Evolutionary conservation across 495 filamentous ascomycete species (phyloP).

Genomic region (Neurospora intermedia): DNA sequence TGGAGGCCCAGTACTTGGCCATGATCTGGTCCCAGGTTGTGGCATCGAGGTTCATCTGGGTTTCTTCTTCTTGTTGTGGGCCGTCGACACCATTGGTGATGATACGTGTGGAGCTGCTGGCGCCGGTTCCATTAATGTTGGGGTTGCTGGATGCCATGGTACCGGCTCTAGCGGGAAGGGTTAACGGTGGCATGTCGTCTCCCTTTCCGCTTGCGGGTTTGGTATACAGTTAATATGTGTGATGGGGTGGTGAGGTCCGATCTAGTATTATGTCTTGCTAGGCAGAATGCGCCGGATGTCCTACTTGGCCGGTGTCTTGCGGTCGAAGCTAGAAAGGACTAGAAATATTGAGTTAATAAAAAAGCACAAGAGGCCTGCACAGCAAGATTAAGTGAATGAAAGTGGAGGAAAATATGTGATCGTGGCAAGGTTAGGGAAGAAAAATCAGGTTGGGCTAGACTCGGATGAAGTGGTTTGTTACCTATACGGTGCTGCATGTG

Average conservation of each 20-base stretch:
- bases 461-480: not conserved
- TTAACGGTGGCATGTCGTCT: not conserved
- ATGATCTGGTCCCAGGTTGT: constrained; percentile 19
- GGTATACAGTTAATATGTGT: not conserved
- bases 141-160: not conserved
- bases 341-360: not conserved
- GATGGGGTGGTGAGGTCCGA: not conserved
- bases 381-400: not conserved
- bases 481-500: not conserved
- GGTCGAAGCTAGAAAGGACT: not conserved
- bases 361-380: not conserved
- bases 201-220: not conserved
- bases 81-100: not conserved
- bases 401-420: not conserved
- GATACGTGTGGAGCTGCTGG: not conserved
- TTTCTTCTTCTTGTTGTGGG: not conserved
- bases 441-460: not conserved
- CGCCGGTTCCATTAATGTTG: not conserved
- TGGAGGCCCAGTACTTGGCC: constrained; percentile 16
- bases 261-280: not conserved
- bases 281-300: not conserved
- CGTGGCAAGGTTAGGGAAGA: not conserved
- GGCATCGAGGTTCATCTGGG: not conserved
- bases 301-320: not conserved
- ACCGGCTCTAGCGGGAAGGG: not conserved